Conservation (phyloP, 1,139 yeast species). For the Kurtzmaniella quercitrusa region DNA sequence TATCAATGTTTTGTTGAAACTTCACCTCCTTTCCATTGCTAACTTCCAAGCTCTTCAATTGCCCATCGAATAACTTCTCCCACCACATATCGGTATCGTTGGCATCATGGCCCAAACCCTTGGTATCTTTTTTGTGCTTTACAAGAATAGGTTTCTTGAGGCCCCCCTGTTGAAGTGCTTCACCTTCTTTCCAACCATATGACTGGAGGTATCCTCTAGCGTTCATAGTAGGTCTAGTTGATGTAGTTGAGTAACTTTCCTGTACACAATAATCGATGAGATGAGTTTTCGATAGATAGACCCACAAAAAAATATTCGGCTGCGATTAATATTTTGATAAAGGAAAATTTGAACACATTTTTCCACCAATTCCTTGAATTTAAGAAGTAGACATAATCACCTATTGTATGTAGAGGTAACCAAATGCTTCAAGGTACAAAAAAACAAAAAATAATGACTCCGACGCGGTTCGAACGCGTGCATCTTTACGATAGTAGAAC, state of each 20-base stretch:
- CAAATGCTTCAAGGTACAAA: too few relatives aligned
- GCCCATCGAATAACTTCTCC: slow-evolving; percentile 94
- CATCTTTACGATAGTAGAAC: slow-evolving; percentile 7
- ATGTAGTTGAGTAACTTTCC: background rate
- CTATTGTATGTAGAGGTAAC: too few relatives aligned
- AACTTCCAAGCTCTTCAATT: slow-evolving; percentile 74
- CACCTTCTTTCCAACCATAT: slow-evolving; percentile 92
- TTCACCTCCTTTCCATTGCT: slow-evolving; percentile 24
- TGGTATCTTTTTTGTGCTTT: slow-evolving; percentile 83
- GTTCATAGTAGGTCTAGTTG: slow-evolving; percentile 50
- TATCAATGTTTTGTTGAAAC: slow-evolving; percentile 42
- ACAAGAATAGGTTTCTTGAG: slow-evolving; percentile 82
- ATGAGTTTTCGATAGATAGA: background rate
- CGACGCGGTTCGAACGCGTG: slow-evolving; percentile 7
- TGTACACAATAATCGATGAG: slow-evolving; percentile 3
- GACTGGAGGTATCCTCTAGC: slow-evolving; percentile 67
- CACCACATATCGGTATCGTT: slow-evolving; percentile 90
- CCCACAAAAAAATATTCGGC: background rate
- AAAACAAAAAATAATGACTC: slow-evolving; percentile 3
- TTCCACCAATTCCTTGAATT: too few relatives aligned
- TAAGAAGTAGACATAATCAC: too few relatives aligned
- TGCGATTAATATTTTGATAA: background rate
- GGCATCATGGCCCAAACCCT: slow-evolving; percentile 77
- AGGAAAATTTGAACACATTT: too few relatives aligned
- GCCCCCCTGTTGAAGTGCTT: slow-evolving; percentile 77